Conservation (phyloP, 139 green algal species). For the Raphidocelis subcapitata region DNA sequence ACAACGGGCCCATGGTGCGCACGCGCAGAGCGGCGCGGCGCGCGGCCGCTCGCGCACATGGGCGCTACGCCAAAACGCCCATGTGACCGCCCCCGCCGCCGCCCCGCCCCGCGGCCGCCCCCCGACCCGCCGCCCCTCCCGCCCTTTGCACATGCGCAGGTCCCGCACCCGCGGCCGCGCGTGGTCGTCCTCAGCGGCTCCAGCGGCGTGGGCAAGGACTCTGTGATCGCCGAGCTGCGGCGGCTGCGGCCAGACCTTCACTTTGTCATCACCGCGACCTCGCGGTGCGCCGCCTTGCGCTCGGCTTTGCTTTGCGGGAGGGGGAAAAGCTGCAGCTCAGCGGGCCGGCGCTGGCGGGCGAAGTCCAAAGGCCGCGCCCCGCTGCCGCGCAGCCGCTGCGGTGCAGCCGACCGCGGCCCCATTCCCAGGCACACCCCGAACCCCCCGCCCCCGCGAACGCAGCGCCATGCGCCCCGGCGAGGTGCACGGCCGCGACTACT, state of each 20-base stretch:
- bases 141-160: slow-evolving; percentile 26
- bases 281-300: slow-evolving; percentile 46
- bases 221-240: slow-evolving; percentile 78
- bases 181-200: slow-evolving; percentile 89
- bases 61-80: neutral
- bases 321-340: neutral
- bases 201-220: slow-evolving; percentile 95
- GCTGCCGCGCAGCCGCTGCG: no score
- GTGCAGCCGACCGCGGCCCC: no score
- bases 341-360: neutral
- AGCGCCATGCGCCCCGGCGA: slow-evolving; percentile 76
- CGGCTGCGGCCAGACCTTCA: slow-evolving; percentile 75
- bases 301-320: neutral
- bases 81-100: neutral
- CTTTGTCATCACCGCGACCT: slow-evolving; percentile 95
- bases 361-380: neutral
- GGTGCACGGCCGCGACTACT: slow-evolving; percentile 91
- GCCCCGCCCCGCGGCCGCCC: neutral
- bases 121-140: neutral
- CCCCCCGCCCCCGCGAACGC: no score
- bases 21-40: neutral
- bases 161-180: slow-evolving; percentile 57
- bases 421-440: no score
- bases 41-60: neutral
- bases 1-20: slow-evolving; percentile 16